Conservation (phyloP, 495 filamentous ascomycete species). For the Durotheca rogersii region DNA sequence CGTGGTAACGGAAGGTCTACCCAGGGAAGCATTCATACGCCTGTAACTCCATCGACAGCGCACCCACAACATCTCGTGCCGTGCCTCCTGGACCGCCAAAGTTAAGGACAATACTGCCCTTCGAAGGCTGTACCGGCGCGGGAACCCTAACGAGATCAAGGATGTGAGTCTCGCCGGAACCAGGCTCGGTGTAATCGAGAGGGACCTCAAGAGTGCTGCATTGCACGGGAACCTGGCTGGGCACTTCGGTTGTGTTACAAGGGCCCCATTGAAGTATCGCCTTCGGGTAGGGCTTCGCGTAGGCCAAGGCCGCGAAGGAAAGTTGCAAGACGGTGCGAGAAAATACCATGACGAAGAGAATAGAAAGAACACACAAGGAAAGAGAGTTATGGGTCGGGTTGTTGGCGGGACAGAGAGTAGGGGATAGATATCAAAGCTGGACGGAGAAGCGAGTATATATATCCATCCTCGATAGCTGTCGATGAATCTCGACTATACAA, state of each 20-base stretch:
- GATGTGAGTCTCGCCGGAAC: constrained; percentile 34
- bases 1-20: constrained; percentile 6
- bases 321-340: constrained; percentile 4
- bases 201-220: constrained; percentile 46
- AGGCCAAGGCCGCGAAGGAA: constrained; percentile 12
- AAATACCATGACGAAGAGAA: constrained; percentile 2
- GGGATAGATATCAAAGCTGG: not conserved
- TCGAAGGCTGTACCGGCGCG: constrained; percentile 34
- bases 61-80: constrained; percentile 16
- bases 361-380: not conserved
- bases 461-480: not conserved
- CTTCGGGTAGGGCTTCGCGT: constrained; percentile 8
- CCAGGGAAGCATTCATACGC: constrained; percentile 8
- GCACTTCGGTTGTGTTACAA: constrained; percentile 22
- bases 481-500: not conserved
- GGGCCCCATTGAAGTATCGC: constrained; percentile 24
- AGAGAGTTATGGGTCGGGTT: not conserved
- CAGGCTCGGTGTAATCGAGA: constrained; percentile 43
- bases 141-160: constrained; percentile 39
- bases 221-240: constrained; percentile 20
- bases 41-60: constrained; percentile 18
- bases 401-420: not conserved
- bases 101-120: constrained; percentile 49
- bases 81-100: constrained; percentile 46
- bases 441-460: constrained; percentile 4